These are phyloP conservation scores for Aphanomyces cochlioides DNA, from an alignment of 352 stramenopile species.

Conservation along the genomic window DNA sequence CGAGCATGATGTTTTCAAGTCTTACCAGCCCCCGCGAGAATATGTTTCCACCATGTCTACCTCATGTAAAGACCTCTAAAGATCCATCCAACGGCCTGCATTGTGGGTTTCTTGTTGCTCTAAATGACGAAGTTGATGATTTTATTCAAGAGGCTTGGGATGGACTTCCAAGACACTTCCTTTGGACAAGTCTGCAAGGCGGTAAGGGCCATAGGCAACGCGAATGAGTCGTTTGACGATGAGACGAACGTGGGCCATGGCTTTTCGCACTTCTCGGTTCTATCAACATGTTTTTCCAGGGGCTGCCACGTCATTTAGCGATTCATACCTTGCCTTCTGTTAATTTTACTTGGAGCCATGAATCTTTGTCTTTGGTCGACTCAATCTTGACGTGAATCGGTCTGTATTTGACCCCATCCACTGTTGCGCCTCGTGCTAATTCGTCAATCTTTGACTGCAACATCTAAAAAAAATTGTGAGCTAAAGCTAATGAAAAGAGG, in stretches of 20 bases:
- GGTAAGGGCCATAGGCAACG: conserved; percentile 87
- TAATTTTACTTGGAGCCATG: conserved; percentile 84
- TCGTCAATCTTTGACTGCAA: conserved; percentile 67
- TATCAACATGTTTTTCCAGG: conserved; percentile 32
- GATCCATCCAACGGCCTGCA: neutral
- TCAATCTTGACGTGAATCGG: conserved; percentile 66
- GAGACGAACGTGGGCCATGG: conserved; percentile 78
- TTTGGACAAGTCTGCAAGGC: conserved; percentile 63
- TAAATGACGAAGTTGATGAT: conserved; percentile 9
- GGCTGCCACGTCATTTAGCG: neutral
- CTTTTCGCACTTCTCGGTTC: conserved; percentile 90
- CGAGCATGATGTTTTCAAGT: too few species aligned
- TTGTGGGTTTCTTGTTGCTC: neutral
- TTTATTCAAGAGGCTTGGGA: conserved; percentile 45
- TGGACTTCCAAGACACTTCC: conserved; percentile 77
- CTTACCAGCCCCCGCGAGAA: too few species aligned
- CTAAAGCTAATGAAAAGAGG: neutral
- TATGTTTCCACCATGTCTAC: too few species aligned
- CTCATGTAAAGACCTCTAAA: neutral
- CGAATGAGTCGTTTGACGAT: conserved; percentile 86
- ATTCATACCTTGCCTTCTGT: conserved; percentile 75
- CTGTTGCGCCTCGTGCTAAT: conserved; percentile 63
- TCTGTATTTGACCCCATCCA: conserved; percentile 83
- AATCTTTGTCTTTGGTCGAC: conserved; percentile 83
- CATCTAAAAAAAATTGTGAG: neutral